Percentiles rank a stretch among this genome's conserved stretches.
phyloP scores from a whole-genome alignment of 768 basidiomycete species.

The Leccinellum luteum region DNA sequence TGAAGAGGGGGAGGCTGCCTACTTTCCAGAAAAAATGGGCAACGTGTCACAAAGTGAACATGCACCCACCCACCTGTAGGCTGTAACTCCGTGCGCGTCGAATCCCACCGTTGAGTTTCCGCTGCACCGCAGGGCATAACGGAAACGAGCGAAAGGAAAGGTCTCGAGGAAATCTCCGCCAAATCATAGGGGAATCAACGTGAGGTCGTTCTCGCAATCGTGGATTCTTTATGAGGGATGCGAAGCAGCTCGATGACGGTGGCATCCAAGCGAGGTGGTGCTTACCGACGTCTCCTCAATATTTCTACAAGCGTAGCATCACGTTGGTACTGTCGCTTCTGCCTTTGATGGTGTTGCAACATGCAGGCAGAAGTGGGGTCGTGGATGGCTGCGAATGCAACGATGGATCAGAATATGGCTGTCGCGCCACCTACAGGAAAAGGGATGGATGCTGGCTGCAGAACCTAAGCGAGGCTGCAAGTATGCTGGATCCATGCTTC shows the following conservation, averaged over 20 bases:
- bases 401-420: slow-evolving; percentile 18
- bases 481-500: slow-evolving; percentile 21
- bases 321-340: slow-evolving; percentile 29
- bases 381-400: slow-evolving; percentile 20
- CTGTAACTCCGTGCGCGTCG: slow-evolving; percentile 16
- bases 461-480: slow-evolving; percentile 27
- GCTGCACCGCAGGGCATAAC: slow-evolving; percentile 22
- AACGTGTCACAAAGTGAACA: slow-evolving; percentile 25
- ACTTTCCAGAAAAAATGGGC: slow-evolving; percentile 25
- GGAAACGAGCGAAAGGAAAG: slow-evolving; percentile 15
- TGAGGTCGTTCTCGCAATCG: slow-evolving; percentile 19
- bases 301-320: slow-evolving; percentile 25
- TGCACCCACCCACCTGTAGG: slow-evolving; percentile 25
- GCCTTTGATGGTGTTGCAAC: slow-evolving; percentile 20
- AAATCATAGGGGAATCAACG: slow-evolving; percentile 18
- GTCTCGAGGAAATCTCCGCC: slow-evolving; percentile 21
- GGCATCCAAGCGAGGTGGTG: slow-evolving; percentile 16
- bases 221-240: slow-evolving; percentile 21
- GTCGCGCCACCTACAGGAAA: slow-evolving; percentile 28
- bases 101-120: slow-evolving; percentile 15
- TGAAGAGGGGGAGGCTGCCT: slow-evolving; percentile 4
- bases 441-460: slow-evolving; percentile 24
- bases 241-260: slow-evolving; percentile 10
- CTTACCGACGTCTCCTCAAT: slow-evolving; percentile 23
- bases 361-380: slow-evolving; percentile 25